These are phyloP conservation scores for Lentinus polychrous DNA, from an alignment of 1,284 basidiomycete genomes.

Conservation along the genomic window DNA sequence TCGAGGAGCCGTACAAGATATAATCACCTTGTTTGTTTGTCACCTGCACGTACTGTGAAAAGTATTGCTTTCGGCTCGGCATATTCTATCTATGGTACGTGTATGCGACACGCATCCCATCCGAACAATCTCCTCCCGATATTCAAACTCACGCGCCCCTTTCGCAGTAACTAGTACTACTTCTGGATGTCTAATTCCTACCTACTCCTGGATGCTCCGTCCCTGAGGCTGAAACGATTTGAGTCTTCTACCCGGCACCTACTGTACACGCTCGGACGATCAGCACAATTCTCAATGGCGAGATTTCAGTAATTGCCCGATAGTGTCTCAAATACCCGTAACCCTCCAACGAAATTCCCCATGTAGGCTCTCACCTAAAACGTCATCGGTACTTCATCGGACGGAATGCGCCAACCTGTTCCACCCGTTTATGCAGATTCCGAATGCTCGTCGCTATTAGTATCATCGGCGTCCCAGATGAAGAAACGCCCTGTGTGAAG, in stretches of 20 bases:
- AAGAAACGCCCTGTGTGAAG: slow-evolving; percentile 2
- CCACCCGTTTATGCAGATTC: background rate
- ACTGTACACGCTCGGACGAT: too few species aligned
- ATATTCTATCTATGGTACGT: slow-evolving; percentile 4
- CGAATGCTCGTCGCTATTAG: too few species aligned
- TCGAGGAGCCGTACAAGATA: slow-evolving; percentile 44
- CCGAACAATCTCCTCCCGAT: too few species aligned
- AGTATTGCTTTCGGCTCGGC: slow-evolving; percentile 5
- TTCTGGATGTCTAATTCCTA: background rate
- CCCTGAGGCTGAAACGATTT: background rate
- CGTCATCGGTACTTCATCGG: background rate
- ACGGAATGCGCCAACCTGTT: background rate
- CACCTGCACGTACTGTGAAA: slow-evolving; percentile 3
- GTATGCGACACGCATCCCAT: too few species aligned
- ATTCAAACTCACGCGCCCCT: too few species aligned
- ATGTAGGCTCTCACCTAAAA: background rate
- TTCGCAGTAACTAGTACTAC: too few species aligned
- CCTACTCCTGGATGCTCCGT: background rate
- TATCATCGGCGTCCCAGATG: too few species aligned
- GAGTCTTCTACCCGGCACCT: too few species aligned
- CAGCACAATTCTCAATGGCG: too few species aligned
- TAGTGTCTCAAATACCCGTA: too few species aligned
- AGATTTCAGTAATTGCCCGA: too few species aligned
- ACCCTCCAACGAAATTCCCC: too few species aligned
- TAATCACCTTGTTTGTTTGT: slow-evolving; percentile 14